Percentiles rank a stretch among this genome's conserved stretches.
Evolutionary conservation across 169 alveolate species (phyloP).

Genomic region (Plasmodium vinckei): DNA sequence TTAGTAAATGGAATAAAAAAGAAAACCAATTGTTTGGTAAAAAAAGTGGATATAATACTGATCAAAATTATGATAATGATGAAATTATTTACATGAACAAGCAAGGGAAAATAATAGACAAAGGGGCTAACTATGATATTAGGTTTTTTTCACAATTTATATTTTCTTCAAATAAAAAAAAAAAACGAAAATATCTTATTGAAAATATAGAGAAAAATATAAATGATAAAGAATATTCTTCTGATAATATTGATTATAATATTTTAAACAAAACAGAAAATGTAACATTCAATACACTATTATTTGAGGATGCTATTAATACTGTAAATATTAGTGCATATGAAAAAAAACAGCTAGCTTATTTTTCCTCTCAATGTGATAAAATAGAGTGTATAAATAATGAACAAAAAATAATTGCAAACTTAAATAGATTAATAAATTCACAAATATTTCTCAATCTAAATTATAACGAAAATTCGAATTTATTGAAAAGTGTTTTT

Average conservation of each 20-base stretch:
- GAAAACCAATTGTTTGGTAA: background rate
- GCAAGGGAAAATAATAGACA: background rate
- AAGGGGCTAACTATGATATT: background rate
- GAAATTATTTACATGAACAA: background rate
- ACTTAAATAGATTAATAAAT: conserved; percentile 2
- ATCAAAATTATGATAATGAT: conserved; percentile 6
- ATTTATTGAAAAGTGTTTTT: conserved; percentile 32
- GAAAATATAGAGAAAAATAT: background rate
- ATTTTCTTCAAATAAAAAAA: background rate
- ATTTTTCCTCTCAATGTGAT: conserved; percentile 11
- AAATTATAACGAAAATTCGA: conserved; percentile 9
- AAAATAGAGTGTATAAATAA: conserved; percentile 24
- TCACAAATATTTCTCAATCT: conserved; percentile 33
- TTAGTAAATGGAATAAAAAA: background rate
- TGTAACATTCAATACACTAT: background rate
- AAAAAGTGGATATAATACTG: no score
- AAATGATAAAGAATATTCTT: background rate
- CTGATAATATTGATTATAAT: conserved; percentile 18
- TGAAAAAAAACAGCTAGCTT: conserved; percentile 11
- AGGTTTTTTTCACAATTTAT: background rate
- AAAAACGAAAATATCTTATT: background rate
- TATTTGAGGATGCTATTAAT: conserved; percentile 11
- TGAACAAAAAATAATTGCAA: conserved; percentile 3
- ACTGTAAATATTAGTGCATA: background rate
- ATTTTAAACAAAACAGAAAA: conserved; percentile 5